Base-by-base conservation (phyloP, 441 rosid species). In the Flueggea neowawraea region DNA sequence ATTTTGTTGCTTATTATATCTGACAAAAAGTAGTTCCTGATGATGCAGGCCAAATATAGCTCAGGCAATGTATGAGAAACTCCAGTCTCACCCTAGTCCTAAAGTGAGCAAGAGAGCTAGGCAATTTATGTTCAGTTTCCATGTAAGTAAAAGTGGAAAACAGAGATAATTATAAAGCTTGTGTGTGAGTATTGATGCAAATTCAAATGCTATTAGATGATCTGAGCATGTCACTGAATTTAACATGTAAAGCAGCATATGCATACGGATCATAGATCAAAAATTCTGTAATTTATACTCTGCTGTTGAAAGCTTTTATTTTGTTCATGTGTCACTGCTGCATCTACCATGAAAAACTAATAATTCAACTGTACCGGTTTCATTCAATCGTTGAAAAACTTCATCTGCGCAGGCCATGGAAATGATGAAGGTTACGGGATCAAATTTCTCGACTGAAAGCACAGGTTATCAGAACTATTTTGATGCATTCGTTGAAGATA, bases 111-210 rank as follows among this genome's bases (percentile, higher is more conserved):
- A 82, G 88, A 76, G 72, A 82, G 95, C 97, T 2, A 78, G 64
- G 55, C 93, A 88, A 71, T 83, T 90, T 60, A 51, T 80, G 67
- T 88, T 79, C 87, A 88, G 96, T 78, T 93, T 93, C 75, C 80
- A 88, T 95, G 97, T 93, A 82, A 43, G 16, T 16, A 53, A 17
- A 22, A 22, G 28, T 2, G 28, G 28, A 2, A 22, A 22, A 22
- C 28, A 22, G 28, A 22, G 28, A 22, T 22, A 22, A 22, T 22
- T 2, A 22, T 22, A 22, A 22, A 22, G 28, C 28, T 22, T 22
- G 1, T 22, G 28, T 22, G 2, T 22, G 28, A 22, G 28, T 22
- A 22, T 2, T 22, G 28, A 22, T 22, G 28, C 28, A 22, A 22
- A 22, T 0, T 22, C 28, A 22, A 22, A 22, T 22, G 28, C 28